Conservation (phyloP, 768 basidiomycete genomes). For the Boletus sp. region DNA sequence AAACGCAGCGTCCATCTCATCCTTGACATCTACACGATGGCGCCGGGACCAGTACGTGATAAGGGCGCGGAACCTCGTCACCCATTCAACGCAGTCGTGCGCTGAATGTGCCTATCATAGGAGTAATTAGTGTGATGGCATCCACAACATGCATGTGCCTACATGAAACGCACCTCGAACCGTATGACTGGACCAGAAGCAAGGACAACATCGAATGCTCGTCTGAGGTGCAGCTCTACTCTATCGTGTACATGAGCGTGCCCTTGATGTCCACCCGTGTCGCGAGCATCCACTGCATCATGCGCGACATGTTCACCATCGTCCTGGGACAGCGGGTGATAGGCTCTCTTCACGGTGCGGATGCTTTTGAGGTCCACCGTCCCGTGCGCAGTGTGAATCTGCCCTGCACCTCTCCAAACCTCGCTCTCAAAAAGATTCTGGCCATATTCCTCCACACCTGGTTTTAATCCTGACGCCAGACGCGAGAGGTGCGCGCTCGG, state of each 20-base stretch:
- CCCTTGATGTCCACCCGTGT: conserved; percentile 62
- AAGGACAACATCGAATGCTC: conserved; percentile 77
- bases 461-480: conserved; percentile 29
- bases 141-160: background rate
- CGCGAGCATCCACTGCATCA: conserved; percentile 50
- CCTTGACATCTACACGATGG: conserved; percentile 68
- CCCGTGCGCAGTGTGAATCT: conserved; percentile 62
- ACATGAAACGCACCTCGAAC: conserved; percentile 64
- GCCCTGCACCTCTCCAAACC: conserved; percentile 56
- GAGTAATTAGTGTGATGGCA: background rate
- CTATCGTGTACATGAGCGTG: conserved; percentile 43
- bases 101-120: conserved; percentile 57
- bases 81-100: conserved; percentile 78
- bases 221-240: conserved; percentile 47
- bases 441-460: conserved; percentile 26
- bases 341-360: conserved; percentile 57
- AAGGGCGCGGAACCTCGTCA: conserved; percentile 67
- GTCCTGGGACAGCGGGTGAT: conserved; percentile 25
- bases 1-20: conserved; percentile 79
- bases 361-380: conserved; percentile 74
- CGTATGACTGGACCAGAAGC: conserved; percentile 64
- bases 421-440: conserved; percentile 47
- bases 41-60: conserved; percentile 76
- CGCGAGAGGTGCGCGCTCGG: conserved; percentile 46
- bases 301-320: conserved; percentile 23